Percentiles rank a stretch among this genome's conserved stretches.
These are phyloP conservation scores for Ogataea pignaliae DNA, from an alignment of 805 yeast species.

Conservation along the genomic window DNA sequence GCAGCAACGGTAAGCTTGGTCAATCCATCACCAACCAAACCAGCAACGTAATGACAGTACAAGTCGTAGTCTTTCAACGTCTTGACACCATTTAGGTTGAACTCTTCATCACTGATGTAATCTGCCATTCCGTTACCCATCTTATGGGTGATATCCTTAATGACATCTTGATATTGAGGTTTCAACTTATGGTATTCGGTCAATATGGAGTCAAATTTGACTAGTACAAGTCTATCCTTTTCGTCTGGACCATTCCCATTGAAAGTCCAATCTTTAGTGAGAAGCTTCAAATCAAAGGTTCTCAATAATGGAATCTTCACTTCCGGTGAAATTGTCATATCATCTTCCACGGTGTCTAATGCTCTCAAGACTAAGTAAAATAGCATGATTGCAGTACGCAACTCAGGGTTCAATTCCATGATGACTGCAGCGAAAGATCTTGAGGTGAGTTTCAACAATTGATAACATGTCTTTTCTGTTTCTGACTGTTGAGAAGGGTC, in stretches of 20 bases:
- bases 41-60: slow-evolving; percentile 97
- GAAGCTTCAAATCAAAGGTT: slow-evolving; percentile 59
- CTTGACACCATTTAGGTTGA: slow-evolving; percentile 72
- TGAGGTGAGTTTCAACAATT: slow-evolving; percentile 64
- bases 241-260: slow-evolving; percentile 70
- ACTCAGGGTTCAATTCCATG: slow-evolving; percentile 83
- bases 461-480: slow-evolving; percentile 60
- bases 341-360: slow-evolving; percentile 94
- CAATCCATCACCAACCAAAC: slow-evolving; percentile 94
- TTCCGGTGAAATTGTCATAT: slow-evolving; percentile 74
- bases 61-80: slow-evolving; percentile 80
- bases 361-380: slow-evolving; percentile 87
- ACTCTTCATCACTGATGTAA: slow-evolving; percentile 71
- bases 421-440: slow-evolving; percentile 95
- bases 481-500: slow-evolving; percentile 36
- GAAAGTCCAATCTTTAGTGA: slow-evolving; percentile 74
- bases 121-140: slow-evolving; percentile 99
- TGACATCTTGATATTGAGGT: slow-evolving; percentile 71
- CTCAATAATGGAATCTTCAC: slow-evolving; percentile 73
- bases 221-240: slow-evolving; percentile 74
- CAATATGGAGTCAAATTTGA: slow-evolving; percentile 70
- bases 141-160: slow-evolving; percentile 68
- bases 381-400: slow-evolving; percentile 74
- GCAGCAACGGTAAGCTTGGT: slow-evolving; percentile 80
- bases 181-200: slow-evolving; percentile 68